Evolutionary conservation across 2,329 filamentous ascomycete genomes (phyloP).

Genomic region (Aspergillus carbonarius): DNA sequence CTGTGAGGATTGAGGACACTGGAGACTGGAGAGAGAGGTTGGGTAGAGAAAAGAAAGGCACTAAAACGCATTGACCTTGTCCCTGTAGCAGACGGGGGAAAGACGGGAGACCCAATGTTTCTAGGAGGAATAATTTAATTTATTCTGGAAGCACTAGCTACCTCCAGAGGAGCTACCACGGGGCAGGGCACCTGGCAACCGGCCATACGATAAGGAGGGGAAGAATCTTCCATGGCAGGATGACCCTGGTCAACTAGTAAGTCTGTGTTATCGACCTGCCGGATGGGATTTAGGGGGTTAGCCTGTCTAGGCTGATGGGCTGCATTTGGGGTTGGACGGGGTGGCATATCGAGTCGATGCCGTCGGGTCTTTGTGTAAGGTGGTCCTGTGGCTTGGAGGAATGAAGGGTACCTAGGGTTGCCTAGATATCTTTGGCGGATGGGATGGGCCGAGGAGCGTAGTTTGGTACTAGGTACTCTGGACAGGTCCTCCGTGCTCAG

Average conservation of each 20-base stretch:
- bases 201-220: slow-evolving; percentile 1
- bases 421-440: neutral
- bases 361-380: neutral
- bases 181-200: neutral
- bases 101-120: neutral
- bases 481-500: neutral
- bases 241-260: neutral
- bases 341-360: neutral
- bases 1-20: neutral
- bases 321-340: neutral
- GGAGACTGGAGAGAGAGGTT: neutral
- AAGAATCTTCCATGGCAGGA: neutral
- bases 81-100: neutral
- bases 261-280: neutral
- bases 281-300: neutral
- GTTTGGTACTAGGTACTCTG: neutral
- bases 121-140: neutral
- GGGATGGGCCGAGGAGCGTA: neutral
- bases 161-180: neutral
- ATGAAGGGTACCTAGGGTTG: neutral
- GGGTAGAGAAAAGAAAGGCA: neutral
- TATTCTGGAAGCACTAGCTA: neutral
- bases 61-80: neutral
- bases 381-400: neutral
- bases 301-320: neutral